These are phyloP conservation scores for Penicillium subrubescens DNA, from an alignment of 495 filamentous ascomycete species.

Conservation along the genomic window DNA sequence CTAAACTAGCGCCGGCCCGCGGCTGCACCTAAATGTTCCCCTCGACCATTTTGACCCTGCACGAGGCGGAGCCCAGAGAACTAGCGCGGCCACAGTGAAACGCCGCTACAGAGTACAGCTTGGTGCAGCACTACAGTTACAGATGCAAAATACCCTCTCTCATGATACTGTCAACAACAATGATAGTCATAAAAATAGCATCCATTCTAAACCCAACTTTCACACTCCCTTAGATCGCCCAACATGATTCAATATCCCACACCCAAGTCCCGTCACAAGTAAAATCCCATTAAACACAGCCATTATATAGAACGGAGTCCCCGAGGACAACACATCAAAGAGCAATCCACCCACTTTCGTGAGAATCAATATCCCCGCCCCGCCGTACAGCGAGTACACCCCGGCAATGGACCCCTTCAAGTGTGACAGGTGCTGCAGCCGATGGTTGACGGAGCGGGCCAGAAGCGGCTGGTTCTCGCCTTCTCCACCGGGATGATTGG, in stretches of 20 bases:
- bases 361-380: slow-evolving; percentile 85
- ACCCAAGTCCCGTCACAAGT: slow-evolving; percentile 56
- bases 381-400: slow-evolving; percentile 87
- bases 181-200: neutral
- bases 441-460: slow-evolving; percentile 18
- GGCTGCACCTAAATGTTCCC: neutral
- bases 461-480: slow-evolving; percentile 42
- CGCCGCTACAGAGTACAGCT: neutral
- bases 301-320: slow-evolving; percentile 91
- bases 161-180: neutral
- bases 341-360: slow-evolving; percentile 90
- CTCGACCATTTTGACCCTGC: neutral
- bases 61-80: neutral
- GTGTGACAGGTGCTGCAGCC: slow-evolving; percentile 43
- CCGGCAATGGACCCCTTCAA: slow-evolving; percentile 94
- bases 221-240: slow-evolving; percentile 3
- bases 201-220: neutral
- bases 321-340: slow-evolving; percentile 69
- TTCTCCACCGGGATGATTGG: slow-evolving; percentile 13
- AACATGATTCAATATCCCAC: slow-evolving; percentile 35
- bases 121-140: neutral
- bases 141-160: neutral
- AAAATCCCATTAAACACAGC: slow-evolving; percentile 80
- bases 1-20: neutral
- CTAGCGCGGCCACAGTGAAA: slow-evolving; percentile 1